Evolutionary conservation across 805 yeast genomes (phyloP).

Genomic region (Maudiozyma serrabonitensis): DNA sequence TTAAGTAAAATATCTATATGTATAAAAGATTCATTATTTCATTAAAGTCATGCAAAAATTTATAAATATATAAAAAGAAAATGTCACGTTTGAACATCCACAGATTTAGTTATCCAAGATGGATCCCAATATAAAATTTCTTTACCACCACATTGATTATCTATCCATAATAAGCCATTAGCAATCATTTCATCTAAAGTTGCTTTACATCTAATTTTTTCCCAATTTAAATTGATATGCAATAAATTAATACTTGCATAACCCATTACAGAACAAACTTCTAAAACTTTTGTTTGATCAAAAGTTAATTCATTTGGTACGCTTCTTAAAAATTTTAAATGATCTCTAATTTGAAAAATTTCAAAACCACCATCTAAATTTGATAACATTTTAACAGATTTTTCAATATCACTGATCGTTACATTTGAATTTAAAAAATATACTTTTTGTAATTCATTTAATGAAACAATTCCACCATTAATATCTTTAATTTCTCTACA

Average conservation of each 20-base stretch:
- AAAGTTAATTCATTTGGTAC: conserved; percentile 52
- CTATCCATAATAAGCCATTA: conserved; percentile 81
- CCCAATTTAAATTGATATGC: conserved; percentile 74
- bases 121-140: conserved; percentile 63
- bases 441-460: conserved; percentile 38
- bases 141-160: conserved; percentile 35
- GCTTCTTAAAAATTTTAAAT: conserved; percentile 46
- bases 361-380: conserved; percentile 65
- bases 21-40: no score
- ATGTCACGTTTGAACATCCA: neutral
- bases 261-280: conserved; percentile 70
- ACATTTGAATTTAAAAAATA: conserved; percentile 27
- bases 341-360: conserved; percentile 40
- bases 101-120: conserved; percentile 42
- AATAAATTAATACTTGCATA: conserved; percentile 56
- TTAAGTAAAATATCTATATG: no score
- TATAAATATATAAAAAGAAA: neutral
- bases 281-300: conserved; percentile 66
- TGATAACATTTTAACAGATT: conserved; percentile 43
- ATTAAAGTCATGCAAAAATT: neutral
- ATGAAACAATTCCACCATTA: conserved; percentile 75
- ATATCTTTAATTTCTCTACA: conserved; percentile 59
- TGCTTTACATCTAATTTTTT: conserved; percentile 44
- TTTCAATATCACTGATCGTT: conserved; percentile 43
- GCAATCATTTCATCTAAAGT: conserved; percentile 72